Conservation (phyloP, 1,139 yeast genomes). For the Candida frijolesensis region DNA sequence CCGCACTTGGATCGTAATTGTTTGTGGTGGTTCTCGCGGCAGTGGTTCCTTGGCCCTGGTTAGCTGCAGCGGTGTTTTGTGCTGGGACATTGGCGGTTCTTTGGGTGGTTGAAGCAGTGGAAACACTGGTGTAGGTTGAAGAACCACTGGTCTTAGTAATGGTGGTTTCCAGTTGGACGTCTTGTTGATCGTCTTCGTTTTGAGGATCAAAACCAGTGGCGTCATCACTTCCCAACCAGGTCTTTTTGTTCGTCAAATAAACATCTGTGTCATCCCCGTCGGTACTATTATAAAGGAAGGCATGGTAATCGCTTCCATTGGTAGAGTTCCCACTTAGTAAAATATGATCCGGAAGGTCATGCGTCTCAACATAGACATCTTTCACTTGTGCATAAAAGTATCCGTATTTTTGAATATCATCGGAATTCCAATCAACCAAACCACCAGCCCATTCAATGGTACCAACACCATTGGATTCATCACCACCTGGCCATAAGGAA, state of each 20-base stretch:
- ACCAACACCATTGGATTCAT: conserved; percentile 62
- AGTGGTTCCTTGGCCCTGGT: conserved; percentile 10
- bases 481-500: conserved; percentile 88
- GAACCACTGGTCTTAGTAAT: conserved; percentile 17
- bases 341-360: conserved; percentile 63
- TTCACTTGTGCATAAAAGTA: conserved; percentile 72
- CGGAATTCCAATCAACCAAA: conserved; percentile 74
- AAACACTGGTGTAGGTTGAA: conserved; percentile 15
- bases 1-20: conserved; percentile 22
- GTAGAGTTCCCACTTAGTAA: conserved; percentile 37
- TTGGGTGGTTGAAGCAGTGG: conserved; percentile 13
- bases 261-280: conserved; percentile 50
- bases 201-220: conserved; percentile 70
- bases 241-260: conserved; percentile 58
- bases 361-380: conserved; percentile 62
- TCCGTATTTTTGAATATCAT: conserved; percentile 72
- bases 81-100: conserved; percentile 17
- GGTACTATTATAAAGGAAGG: conserved; percentile 59
- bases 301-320: conserved; percentile 33
- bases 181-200: conserved; percentile 24
- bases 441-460: conserved; percentile 97
- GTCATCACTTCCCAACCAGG: conserved; percentile 58
- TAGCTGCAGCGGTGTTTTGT: conserved; percentile 17
- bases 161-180: conserved; percentile 12
- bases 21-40: conserved; percentile 14